Evolutionary conservation across 2,329 filamentous ascomycete species (phyloP).

Genomic region (Fusarium hostae): DNA sequence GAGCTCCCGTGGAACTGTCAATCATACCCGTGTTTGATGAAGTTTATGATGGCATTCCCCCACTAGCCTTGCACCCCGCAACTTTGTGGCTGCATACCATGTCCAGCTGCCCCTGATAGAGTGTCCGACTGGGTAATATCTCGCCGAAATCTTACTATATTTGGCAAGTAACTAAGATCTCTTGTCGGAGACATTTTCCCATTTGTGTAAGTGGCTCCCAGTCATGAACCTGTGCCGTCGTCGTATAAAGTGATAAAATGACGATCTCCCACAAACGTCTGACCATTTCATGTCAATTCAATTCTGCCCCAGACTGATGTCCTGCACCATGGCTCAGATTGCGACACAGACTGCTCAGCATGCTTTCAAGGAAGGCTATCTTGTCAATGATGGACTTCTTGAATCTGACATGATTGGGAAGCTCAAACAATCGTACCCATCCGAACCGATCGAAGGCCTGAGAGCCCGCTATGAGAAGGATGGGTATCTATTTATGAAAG

Average conservation of each 20-base stretch:
- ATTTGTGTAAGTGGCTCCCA: neutral
- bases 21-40: neutral
- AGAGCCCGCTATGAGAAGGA: conserved; percentile 2
- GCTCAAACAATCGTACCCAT: conserved; percentile 2
- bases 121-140: neutral
- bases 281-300: neutral
- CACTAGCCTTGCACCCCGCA: neutral
- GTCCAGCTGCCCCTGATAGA: neutral
- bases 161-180: neutral
- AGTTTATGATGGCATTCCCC: neutral
- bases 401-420: neutral
- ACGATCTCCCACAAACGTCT: neutral
- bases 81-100: neutral
- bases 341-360: neutral
- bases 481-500: conserved; percentile 21
- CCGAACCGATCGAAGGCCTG: neutral
- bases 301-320: neutral
- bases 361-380: neutral
- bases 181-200: neutral
- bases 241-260: neutral
- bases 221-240: no score
- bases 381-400: conserved; percentile 12
- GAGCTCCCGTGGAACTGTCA: neutral
- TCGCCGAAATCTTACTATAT: conserved; percentile 9
- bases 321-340: neutral